These are phyloP conservation scores for Dicorynia guianensis DNA, from an alignment of 306 rosid species.

Conservation along the genomic window DNA sequence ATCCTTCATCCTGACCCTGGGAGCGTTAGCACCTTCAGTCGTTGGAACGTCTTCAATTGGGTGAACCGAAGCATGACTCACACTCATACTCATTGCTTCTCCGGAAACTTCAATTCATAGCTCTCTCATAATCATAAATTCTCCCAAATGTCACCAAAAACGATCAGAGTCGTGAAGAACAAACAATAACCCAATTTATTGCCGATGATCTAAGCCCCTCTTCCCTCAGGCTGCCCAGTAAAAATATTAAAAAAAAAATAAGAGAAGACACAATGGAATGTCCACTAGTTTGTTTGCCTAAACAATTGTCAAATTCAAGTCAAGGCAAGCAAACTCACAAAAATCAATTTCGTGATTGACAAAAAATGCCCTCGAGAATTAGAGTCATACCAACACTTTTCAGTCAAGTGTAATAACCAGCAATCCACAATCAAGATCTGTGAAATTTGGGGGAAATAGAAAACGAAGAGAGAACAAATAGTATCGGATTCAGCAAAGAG, in stretches of 20 bases:
- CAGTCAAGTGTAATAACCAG: not conserved
- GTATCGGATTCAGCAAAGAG: not conserved
- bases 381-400: constrained; percentile 9
- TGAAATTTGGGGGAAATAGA: not conserved
- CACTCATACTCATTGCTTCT: constrained; percentile 65
- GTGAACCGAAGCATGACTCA: constrained; percentile 90
- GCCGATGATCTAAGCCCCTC: constrained; percentile 14
- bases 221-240: not conserved
- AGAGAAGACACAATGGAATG: too few relatives aligned
- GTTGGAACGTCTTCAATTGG: constrained; percentile 71
- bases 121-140: constrained; percentile 2
- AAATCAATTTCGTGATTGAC: constrained; percentile 9
- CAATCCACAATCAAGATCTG: constrained; percentile 13
- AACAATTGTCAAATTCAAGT: constrained; percentile 35
- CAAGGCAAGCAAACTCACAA: constrained; percentile 7
- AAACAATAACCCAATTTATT: constrained; percentile 13
- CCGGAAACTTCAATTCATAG: constrained; percentile 53
- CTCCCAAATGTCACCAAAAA: constrained; percentile 33
- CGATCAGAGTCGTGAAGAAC: constrained; percentile 36
- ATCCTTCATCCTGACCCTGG: constrained; percentile 82
- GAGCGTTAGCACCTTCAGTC: constrained; percentile 61
- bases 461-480: not conserved
- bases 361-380: not conserved
- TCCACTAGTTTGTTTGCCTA: constrained; percentile 3
- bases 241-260: too few relatives aligned